Evolutionary conservation across 202 grass and related monocot species (phyloP).

Genomic region (Hordeum pubiflorum): DNA sequence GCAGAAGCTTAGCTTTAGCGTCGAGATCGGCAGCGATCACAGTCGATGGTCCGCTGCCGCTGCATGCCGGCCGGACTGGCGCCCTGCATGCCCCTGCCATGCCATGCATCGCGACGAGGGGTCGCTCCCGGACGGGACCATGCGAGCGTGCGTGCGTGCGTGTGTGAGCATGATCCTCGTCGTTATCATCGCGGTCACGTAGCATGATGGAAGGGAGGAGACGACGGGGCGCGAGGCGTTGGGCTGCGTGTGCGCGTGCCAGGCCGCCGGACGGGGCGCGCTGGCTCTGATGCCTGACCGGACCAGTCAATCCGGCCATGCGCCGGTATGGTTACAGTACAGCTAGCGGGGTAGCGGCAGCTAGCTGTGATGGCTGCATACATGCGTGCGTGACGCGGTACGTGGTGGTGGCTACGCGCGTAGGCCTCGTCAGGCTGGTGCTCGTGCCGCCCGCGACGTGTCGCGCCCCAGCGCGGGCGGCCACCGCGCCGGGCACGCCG

Average conservation of each 20-base stretch:
- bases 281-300: not conserved
- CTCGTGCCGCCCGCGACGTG: conserved; percentile 7
- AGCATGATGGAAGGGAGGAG: not conserved
- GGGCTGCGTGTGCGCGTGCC: conserved; percentile 15
- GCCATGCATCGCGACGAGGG: not conserved
- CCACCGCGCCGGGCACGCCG: not conserved
- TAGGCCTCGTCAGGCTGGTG: conserved; percentile 11
- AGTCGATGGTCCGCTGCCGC: not conserved
- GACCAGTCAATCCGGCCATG: not conserved
- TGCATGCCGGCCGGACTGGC: not conserved
- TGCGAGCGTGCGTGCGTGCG: not conserved
- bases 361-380: not conserved
- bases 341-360: not conserved
- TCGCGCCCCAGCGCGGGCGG: not conserved
- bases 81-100: not conserved
- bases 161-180: not conserved
- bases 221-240: not conserved
- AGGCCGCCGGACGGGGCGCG: not conserved
- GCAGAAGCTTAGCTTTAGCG: not conserved
- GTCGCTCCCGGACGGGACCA: not conserved
- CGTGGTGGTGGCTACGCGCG: not conserved
- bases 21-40: not conserved
- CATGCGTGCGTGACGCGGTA: not conserved
- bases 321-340: conserved; percentile 26
- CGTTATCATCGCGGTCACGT: not conserved